Evolutionary conservation across 2,329 filamentous ascomycete genomes (phyloP).

Genomic region (Leptographium procerum): DNA sequence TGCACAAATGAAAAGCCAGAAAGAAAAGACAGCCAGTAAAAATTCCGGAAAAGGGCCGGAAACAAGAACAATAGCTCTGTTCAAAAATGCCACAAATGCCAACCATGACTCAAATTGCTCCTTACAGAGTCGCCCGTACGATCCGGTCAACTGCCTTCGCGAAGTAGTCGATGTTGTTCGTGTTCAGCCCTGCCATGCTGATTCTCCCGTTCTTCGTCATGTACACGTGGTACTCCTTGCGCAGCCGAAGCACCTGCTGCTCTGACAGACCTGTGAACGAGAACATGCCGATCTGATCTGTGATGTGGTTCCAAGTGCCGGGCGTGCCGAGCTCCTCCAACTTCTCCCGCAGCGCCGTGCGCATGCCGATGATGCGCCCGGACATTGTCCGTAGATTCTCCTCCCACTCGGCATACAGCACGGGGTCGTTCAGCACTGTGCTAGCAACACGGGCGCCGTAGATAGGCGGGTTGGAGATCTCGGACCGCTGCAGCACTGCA

Average conservation of each 20-base stretch:
- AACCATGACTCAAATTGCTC: neutral
- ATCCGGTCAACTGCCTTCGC: conserved; percentile 81
- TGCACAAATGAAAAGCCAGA: neutral
- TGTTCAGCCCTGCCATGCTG: conserved; percentile 96
- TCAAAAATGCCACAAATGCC: neutral
- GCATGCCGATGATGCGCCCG: conserved; percentile 89
- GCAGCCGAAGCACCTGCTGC: conserved; percentile 59
- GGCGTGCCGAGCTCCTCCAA: conserved; percentile 79
- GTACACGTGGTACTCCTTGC: conserved; percentile 64
- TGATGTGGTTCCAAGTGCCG: conserved; percentile 93
- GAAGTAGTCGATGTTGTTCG: conserved; percentile 84
- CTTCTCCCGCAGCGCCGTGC: conserved; percentile 62
- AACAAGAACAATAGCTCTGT: neutral
- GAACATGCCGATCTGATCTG: conserved; percentile 99
- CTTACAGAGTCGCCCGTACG: conserved; percentile 40
- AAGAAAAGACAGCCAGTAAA: neutral
- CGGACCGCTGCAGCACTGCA: conserved; percentile 86
- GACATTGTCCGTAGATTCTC: conserved; percentile 88
- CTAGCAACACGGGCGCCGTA: conserved; percentile 87
- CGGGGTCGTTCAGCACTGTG: conserved; percentile 69
- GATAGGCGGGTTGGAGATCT: conserved; percentile 93
- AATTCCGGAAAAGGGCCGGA: too few species aligned
- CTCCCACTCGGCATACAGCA: conserved; percentile 84
- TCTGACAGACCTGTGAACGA: conserved; percentile 77
- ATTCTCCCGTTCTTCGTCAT: conserved; percentile 98